phyloP scores from a whole-genome alignment of 345 rosid species.

The Geranium brycei region DNA sequence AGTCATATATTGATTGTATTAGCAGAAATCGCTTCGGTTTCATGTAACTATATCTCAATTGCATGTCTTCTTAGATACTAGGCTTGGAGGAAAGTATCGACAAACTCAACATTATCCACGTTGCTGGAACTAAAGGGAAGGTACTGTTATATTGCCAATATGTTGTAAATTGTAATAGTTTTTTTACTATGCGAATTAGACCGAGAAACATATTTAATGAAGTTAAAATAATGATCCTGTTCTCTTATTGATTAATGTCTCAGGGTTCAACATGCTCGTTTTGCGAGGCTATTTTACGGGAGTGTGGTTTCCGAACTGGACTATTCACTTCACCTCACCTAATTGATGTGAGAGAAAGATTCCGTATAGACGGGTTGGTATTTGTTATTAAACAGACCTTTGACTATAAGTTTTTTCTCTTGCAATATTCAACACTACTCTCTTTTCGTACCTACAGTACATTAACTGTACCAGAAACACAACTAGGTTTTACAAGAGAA shows the following conservation, averaged over 20 bases:
- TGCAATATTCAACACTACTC: background rate
- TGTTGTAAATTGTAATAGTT: no score
- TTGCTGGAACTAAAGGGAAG: conserved; percentile 95
- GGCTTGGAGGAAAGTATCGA: conserved; percentile 52
- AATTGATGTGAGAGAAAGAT: conserved; percentile 88
- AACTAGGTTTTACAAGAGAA: background rate
- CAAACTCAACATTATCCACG: conserved; percentile 64
- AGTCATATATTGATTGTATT: background rate
- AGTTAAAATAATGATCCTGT: background rate
- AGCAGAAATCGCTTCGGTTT: background rate
- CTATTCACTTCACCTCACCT: conserved; percentile 85
- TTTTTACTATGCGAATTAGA: background rate
- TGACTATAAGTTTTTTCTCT: background rate
- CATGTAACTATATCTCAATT: background rate
- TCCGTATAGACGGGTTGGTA: conserved; percentile 67
- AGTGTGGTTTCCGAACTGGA: conserved; percentile 73
- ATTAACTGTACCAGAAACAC: no score
- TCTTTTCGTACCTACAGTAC: background rate
- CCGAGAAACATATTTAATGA: background rate
- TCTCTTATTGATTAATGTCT: conserved; percentile 5
- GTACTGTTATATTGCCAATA: conserved; percentile 16
- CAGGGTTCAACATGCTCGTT: conserved; percentile 92
- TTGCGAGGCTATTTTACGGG: conserved; percentile 70
- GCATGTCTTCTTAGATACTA: conserved; percentile 37
- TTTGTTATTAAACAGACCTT: background rate